Percentiles rank a stretch among this genome's conserved stretches.
Conservation (phyloP, 805 yeast genomes). For the Millerago galiae region DNA sequence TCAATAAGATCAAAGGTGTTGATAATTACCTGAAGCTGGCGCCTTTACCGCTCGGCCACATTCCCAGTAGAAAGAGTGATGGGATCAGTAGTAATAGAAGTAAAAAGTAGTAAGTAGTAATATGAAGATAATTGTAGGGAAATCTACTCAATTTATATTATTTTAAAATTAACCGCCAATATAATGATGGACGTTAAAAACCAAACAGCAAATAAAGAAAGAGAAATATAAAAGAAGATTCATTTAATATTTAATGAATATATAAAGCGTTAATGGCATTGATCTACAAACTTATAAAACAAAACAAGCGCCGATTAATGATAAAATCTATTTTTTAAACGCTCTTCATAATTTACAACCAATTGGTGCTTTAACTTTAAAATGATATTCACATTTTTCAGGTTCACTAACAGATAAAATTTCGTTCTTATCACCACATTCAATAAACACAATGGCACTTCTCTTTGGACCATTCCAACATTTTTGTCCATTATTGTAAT, state of each 20-base stretch:
- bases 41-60: conserved; percentile 24
- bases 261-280: not conserved
- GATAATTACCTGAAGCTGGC: conserved; percentile 17
- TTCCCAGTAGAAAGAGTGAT: conserved; percentile 9
- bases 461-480: conserved; percentile 96
- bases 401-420: conserved; percentile 76
- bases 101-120: not conserved
- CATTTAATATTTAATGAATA: not conserved
- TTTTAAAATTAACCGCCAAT: not conserved
- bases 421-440: conserved; percentile 57
- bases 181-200: too few relatives aligned
- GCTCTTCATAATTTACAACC: conserved; percentile 32
- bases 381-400: conserved; percentile 74
- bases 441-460: conserved; percentile 53
- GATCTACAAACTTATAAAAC: not conserved
- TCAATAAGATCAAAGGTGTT: conserved; percentile 1
- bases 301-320: not conserved
- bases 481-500: conserved; percentile 57
- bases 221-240: too few relatives aligned
- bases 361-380: conserved; percentile 38
- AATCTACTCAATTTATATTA: not conserved
- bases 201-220: too few relatives aligned
- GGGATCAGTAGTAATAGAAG: not conserved
- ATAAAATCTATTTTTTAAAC: not conserved
- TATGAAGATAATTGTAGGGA: not conserved